Evolutionary conservation across 306 rosid species (phyloP).

Genomic region (Vigna hirtella): DNA sequence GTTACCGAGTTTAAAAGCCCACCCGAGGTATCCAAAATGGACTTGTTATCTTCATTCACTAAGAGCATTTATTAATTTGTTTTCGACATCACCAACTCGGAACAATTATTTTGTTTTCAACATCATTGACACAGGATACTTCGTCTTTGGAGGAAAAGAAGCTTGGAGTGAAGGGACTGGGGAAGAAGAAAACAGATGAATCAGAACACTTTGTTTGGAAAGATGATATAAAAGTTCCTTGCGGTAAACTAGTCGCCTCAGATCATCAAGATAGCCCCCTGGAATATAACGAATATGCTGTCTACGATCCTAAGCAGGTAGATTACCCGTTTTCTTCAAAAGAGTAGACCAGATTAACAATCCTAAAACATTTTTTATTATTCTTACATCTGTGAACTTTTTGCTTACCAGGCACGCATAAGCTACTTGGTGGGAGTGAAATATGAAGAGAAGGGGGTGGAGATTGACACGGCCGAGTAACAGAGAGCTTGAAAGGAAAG

Average conservation of each 20-base stretch:
- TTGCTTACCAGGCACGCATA: conserved; percentile 61
- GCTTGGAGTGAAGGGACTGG: conserved; percentile 72
- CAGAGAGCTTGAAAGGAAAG: neutral
- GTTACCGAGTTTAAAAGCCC: conserved; percentile 50
- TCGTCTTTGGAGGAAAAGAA: conserved; percentile 66
- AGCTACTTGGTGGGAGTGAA: conserved; percentile 82
- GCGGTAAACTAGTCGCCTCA: conserved; percentile 66
- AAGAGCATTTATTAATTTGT: too few species aligned
- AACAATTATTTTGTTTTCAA: neutral
- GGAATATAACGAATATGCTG: conserved; percentile 81
- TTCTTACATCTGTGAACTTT: neutral
- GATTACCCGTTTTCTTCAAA: neutral
- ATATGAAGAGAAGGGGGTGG: conserved; percentile 65
- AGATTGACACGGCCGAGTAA: conserved; percentile 60
- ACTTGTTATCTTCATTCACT: neutral
- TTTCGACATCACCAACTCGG: too few species aligned
- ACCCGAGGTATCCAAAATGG: conserved; percentile 57
- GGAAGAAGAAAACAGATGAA: conserved; percentile 78
- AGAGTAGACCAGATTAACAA: neutral
- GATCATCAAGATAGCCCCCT: conserved; percentile 68
- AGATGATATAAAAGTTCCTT: conserved; percentile 83
- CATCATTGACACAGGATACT: conserved; percentile 59
- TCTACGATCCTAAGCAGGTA: conserved; percentile 82
- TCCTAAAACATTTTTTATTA: neutral
- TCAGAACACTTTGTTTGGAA: conserved; percentile 82